These are phyloP conservation scores for Naganishia kalamii DNA, from an alignment of 768 basidiomycete genomes.

Conservation along the genomic window DNA sequence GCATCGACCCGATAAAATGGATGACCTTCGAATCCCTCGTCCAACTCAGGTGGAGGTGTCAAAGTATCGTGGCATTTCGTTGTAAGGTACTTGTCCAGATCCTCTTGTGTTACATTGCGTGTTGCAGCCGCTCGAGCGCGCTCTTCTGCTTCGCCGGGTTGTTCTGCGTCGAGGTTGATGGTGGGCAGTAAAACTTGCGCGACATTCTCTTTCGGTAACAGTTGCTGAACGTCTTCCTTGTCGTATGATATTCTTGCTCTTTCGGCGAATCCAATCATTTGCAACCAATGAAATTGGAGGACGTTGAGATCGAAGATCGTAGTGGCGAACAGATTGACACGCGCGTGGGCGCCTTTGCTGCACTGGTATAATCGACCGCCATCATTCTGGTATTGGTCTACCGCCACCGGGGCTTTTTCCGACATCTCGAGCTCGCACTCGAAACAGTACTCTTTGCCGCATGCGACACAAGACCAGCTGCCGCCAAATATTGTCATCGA, in stretches of 20 bases:
- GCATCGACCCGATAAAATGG: slow-evolving; percentile 52
- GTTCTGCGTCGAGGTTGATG: background rate
- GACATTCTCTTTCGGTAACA: background rate
- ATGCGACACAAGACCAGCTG: slow-evolving; percentile 83
- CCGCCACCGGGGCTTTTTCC: slow-evolving; percentile 54
- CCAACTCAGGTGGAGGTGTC: background rate
- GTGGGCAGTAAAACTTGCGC: background rate
- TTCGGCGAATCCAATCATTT: background rate
- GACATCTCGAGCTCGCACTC: slow-evolving; percentile 64
- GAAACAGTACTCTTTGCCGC: slow-evolving; percentile 81
- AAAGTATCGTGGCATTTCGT: background rate
- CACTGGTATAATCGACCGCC: background rate
- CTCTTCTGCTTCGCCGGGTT: slow-evolving; percentile 15
- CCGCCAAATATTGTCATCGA: slow-evolving; percentile 87
- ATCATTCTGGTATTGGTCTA: slow-evolving; percentile 56
- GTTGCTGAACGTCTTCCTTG: background rate
- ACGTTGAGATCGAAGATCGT: background rate
- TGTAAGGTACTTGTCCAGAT: background rate
- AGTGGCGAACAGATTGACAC: background rate
- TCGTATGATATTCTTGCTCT: background rate
- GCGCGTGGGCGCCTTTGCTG: background rate
- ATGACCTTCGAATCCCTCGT: slow-evolving; percentile 51
- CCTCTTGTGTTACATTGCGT: background rate
- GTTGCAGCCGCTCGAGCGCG: background rate
- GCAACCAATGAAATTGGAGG: slow-evolving; percentile 9